A percentile compares a stretch with the other conserved stretches of the same genome.
Conservation (phyloP, 306 rosid species). For the Malus asiatica region DNA sequence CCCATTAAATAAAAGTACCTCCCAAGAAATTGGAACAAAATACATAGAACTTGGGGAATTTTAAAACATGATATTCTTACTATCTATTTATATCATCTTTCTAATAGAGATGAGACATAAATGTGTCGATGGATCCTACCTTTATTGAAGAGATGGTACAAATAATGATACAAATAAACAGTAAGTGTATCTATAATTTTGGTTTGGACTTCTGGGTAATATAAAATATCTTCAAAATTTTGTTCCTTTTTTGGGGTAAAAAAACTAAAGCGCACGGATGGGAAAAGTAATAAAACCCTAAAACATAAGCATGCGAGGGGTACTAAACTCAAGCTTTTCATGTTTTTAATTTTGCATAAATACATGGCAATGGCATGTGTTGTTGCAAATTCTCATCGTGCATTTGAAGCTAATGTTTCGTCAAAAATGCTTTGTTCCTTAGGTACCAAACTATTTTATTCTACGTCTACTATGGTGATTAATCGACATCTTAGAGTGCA, state of each 20-base stretch:
- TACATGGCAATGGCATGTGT: background rate
- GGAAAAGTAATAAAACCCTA: background rate
- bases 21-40: background rate
- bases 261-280: background rate
- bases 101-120: too few species aligned
- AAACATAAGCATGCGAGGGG: background rate
- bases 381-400: background rate
- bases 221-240: too few species aligned
- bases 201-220: background rate
- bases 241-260: background rate
- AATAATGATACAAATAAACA: too few species aligned
- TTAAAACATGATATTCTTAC: background rate
- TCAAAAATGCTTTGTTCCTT: background rate
- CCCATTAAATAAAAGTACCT: background rate
- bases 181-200: too few species aligned
- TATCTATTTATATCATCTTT: too few species aligned
- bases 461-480: too few species aligned
- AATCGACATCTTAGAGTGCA: too few species aligned
- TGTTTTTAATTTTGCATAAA: too few species aligned
- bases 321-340: background rate
- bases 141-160: too few species aligned
- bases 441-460: too few species aligned
- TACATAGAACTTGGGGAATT: background rate
- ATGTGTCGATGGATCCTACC: rapidly evolving
- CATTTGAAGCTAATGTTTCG: background rate